Base-by-base conservation (phyloP, 1,139 yeast species). In the Trichomonascaceae sp. region DNA sequence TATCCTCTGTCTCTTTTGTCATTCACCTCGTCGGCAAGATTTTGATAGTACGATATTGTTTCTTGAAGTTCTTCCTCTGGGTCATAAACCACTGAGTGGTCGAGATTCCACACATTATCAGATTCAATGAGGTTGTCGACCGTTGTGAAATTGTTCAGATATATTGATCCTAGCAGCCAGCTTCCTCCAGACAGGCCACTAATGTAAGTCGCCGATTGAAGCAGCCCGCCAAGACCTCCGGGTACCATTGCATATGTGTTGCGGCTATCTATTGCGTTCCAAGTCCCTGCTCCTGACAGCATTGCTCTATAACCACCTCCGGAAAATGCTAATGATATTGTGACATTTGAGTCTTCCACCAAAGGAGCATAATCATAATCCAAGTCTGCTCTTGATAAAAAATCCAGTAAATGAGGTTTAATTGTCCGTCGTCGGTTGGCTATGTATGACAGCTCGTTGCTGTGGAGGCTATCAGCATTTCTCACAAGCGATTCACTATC, bases 301-400 rank as follows among this genome's bases (percentile, higher is more conserved):
- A 87, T 84, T 41, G 95, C 89, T 58, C 96, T 75, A 68, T 85
- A 87, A 3, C 95, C 91, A 60, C 96, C 96, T 47, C 96, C 96
- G 7, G 89, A 82, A 63, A 85, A 81, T 2, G 93, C 87, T 20
- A 86, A 65, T 1, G 83, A 95, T 51, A 86, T 74, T 47, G 71
- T 75, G 19, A 61, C 47, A 1, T 32, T 27, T 1, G 56, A 45
- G n/a, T 43, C 46, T 7, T 19, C 20, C 13, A 59, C 47, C 7
- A 57, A 43, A 39, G 45, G 17, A 12, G 50, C 52, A 15, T 50
- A 50, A 24, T 60, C 57, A 39, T 59, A 58, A 45, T 62, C 61
- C 17, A 80, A 58, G 9, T 50, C 50, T 17, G 60, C 51, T 17
- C 64, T 50, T 36, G 54, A 50, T 8, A 63, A 50, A 39, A 60